Evolutionary conservation across 306 rosid species (phyloP), one percentile per base, ranked within the genome.

Genomic region (Pyrus betulifolia): DNA sequence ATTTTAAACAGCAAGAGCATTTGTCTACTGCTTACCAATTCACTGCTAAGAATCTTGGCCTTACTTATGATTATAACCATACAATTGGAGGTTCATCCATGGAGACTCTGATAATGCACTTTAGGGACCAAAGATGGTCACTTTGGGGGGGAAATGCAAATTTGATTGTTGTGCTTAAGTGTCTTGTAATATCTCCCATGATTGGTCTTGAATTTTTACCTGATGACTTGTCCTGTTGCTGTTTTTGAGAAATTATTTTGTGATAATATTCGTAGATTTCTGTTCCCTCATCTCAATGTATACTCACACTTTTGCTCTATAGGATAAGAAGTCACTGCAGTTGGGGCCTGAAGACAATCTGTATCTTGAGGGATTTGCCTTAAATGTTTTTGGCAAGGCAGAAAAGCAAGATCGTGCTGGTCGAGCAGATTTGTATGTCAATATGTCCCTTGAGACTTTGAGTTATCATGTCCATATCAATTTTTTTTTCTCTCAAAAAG

Each of bases 351-450:
- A 96, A 79, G 99, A 96, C 80, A 86, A 78, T 86, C 81, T 96
- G 71, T 74, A 93, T 89, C 78, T 96, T 28, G 99, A 96, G 89
- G 99, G 98, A 62, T 96, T 96, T 86, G 97, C 98, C 77, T 87
- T 86, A 79, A 91, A 87, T 83, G 98, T 93, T 76, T 96, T 96
- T 80, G 93, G 76, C 5, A 96, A 89, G 84, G 99, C 99, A 69
- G 99, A 96, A 84, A 96, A 96, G 88, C 98, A 96, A 82, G 99
- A 96, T 80, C 98, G 88, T 80, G 91, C 97, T 58, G 97, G 97
- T 46, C 88, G 96, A 83, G 92, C 98, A 23, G 99, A 96, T 84
- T 81, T 96, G 99, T 96, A 85, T 31, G 93, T 40, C 75, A 38
- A 17, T 49, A 65, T 59, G 46, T 76, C 71, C 60, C 49, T 31